phyloP scores from a whole-genome alignment of 352 stramenopile genomes.

The Phytophthora hibernalis region DNA sequence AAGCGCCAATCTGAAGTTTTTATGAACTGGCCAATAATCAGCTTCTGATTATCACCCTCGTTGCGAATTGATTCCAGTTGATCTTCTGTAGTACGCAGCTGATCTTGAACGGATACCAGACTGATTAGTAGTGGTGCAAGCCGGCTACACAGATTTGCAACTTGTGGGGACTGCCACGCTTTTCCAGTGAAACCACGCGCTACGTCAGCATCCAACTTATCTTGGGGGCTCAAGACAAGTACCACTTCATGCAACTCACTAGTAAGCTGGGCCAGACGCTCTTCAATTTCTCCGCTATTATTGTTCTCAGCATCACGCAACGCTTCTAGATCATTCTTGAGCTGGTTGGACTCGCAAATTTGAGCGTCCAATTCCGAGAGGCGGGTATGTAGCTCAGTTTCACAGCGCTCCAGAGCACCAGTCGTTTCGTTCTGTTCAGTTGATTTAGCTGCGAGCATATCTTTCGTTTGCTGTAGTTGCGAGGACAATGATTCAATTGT shows the following conservation, averaged over 20 bases:
- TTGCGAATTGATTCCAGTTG: constrained; percentile 16
- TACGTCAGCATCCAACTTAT: constrained; percentile 5
- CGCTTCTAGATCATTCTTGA: constrained; percentile 30
- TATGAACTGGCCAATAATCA: constrained; percentile 31
- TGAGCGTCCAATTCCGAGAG: constrained; percentile 22
- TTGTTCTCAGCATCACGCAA: constrained; percentile 19
- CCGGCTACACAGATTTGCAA: constrained; percentile 17
- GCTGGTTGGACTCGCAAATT: constrained; percentile 17
- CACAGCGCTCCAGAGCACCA: constrained; percentile 20
- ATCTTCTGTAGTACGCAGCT: constrained; percentile 18
- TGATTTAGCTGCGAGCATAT: constrained; percentile 18
- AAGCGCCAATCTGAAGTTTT: constrained; percentile 31
- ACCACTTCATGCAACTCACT: constrained; percentile 24
- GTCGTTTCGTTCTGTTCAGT: constrained; percentile 18
- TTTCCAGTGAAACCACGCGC: constrained; percentile 3
- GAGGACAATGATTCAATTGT: constrained; percentile 18
- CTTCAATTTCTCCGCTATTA: constrained; percentile 13
- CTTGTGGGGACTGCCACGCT: constrained; percentile 31
- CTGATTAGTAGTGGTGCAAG: constrained; percentile 15
- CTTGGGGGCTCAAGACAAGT: background rate
- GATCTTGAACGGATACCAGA: constrained; percentile 22
- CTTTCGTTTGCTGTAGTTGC: constrained; percentile 21
- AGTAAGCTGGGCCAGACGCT: constrained; percentile 17
- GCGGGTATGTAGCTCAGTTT: constrained; percentile 23
- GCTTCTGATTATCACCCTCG: constrained; percentile 17